Evolutionary conservation across 441 rosid genomes (phyloP), one percentile per base, ranked within the genome.

Genomic region (Adansonia madagascariensis): DNA sequence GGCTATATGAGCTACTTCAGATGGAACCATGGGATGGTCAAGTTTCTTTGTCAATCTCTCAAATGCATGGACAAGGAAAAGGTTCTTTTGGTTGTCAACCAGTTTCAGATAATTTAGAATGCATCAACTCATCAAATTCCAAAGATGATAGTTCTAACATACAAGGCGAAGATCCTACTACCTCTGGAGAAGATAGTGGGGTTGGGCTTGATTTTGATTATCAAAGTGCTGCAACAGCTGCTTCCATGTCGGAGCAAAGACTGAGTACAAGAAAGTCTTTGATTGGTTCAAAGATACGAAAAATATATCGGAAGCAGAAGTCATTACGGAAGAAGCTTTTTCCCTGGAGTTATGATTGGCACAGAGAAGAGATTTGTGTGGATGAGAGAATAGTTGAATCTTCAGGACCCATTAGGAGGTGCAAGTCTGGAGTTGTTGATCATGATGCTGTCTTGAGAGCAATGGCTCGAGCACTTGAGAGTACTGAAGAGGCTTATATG

Each of bases 281-380:
- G 78, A 81, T 94, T 75, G 80, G 91, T 83, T 90, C 95, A 27
- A 94, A 88, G 87, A 84, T 94, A 55, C 85, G 78, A 75, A 87
- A 87, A 79, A 84, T 94, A 87, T 92, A 90, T 73, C 81, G 86
- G 85, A 94, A 91, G 80, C 97, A 93, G 81, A 93, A 94, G 87
- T 91, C 93, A 50, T 84, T 94, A 72, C 92, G 93, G 59, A 94
- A 91, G 85, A 93, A 94, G 69, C 88, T 93, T 83, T 93, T 94
- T 83, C 98, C 98, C 57, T 94, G 98, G 98, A 94, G 89, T 82
- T 94, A 89, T 80, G 98, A 94, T 84, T 94, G 98, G 98, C 94
- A 94, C 71, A 91, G 94, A 81, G 97, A 94, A 88, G 94, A 91
- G 73, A 81, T 77, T 79, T 87, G 80, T 79, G 77, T 80, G 56